Percentiles rank a stretch among this genome's conserved stretches.
phyloP scores from a whole-genome alignment of 1,284 basidiomycete genomes.

The Boletellus deceptivus region DNA sequence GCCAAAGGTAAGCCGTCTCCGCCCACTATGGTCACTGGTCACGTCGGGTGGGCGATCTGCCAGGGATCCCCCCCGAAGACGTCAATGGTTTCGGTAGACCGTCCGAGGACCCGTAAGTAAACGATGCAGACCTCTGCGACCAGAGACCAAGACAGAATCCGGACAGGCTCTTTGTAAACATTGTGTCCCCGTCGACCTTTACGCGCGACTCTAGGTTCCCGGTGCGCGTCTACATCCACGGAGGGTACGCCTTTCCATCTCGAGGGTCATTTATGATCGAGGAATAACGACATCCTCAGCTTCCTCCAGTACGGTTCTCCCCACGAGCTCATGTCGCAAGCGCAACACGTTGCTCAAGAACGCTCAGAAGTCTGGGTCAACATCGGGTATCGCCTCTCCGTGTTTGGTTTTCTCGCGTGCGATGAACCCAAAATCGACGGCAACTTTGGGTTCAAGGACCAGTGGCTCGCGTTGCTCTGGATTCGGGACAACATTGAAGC shows the following conservation, averaged over 20 bases:
- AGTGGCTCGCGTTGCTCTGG: slow-evolving; percentile 30
- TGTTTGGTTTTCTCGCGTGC: slow-evolving; percentile 70
- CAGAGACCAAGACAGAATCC: not conserved
- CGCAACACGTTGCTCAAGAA: slow-evolving; percentile 63
- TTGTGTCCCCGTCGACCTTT: slow-evolving; percentile 61
- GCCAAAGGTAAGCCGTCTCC: slow-evolving; percentile 39
- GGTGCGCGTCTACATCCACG: slow-evolving; percentile 74
- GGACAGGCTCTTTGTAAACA: slow-evolving; percentile 65
- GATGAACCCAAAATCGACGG: slow-evolving; percentile 59
- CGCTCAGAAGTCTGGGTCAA: slow-evolving; percentile 70
- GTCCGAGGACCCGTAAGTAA: slow-evolving; percentile 63
- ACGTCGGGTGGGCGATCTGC: not conserved
- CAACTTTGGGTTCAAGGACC: slow-evolving; percentile 81
- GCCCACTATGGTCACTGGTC: no score
- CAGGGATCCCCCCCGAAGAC: slow-evolving; percentile 45
- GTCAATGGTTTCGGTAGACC: slow-evolving; percentile 65
- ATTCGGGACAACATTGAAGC: slow-evolving; percentile 25
- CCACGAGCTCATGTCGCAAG: slow-evolving; percentile 54
- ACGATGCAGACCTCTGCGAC: no score
- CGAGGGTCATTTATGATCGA: not conserved
- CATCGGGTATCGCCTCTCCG: slow-evolving; percentile 69
- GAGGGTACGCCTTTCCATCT: slow-evolving; percentile 45
- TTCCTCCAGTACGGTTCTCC: slow-evolving; percentile 79
- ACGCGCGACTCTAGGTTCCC: slow-evolving; percentile 49
- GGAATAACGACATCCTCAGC: slow-evolving; percentile 33